Base-by-base conservation (phyloP, 2,329 filamentous ascomycete genomes). In the Penicillium polonicum region DNA sequence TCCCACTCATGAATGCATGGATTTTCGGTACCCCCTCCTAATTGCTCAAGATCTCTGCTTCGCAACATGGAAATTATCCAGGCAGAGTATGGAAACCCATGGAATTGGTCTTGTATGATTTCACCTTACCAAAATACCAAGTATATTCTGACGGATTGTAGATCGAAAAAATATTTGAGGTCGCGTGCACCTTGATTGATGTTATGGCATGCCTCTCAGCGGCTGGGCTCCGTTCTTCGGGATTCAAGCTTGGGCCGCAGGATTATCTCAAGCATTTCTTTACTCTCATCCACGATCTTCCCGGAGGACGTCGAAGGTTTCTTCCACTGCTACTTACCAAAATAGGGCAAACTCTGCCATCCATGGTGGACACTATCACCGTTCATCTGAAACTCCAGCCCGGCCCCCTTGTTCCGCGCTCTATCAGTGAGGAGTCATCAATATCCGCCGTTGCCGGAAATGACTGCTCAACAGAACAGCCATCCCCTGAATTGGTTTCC, bases 131-230 rank as follows among this genome's bases (percentile, higher is more conserved):
- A 48, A 19, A 9, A 33, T 27, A 3, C 29, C 17, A 33, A 35
- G 9, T 7, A 23, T 25, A 19, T 35, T 21, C 35, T 49, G 42
- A 41, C 27, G 23, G 25, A 10, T 2, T 29, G 0, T 65, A 88
- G 84, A 85, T 94, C 59, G 90, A 92, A 70, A 93, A 93, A 70
- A 77, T 96, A 13, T 84, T 94, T 65, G 88, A 92, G 64, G 84
- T 92, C 36, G 86, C 89, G 13, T 88, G 84, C 71, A 86, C 87
- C 17, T 79, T 94, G 60, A 88, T 83, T 8, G 89, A 93, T 62
- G 86, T 90, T 23, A 85, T 96, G 55, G 82, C 87, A 9, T 83
- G 80, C 65, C 81, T 84, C 5, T 81, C 82, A 1, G 80, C 87
- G 50, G 84, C 87, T 49, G 83, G 85, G 1, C 76, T 83, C 0